Evolutionary conservation across 2,329 filamentous ascomycete genomes (phyloP).

Genomic region (Scedosporium aurantiacum): DNA sequence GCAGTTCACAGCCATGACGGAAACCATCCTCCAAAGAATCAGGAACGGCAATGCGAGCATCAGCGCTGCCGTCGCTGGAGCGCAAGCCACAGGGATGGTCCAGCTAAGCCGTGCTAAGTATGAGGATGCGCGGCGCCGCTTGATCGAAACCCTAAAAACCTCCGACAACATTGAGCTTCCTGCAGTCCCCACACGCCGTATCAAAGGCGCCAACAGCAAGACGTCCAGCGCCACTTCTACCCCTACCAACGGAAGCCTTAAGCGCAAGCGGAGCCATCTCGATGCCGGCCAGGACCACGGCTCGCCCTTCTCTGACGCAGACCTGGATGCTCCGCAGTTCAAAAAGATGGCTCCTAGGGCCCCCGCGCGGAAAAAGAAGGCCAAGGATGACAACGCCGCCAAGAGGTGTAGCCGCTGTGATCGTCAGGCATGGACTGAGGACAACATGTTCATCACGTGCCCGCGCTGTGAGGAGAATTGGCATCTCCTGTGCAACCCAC

Average conservation of each 20-base stretch:
- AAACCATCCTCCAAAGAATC: conserved; percentile 18
- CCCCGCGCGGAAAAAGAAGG: conserved; percentile 9
- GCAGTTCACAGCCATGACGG: conserved; percentile 19
- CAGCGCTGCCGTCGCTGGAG: background rate
- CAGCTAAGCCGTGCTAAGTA: conserved; percentile 2
- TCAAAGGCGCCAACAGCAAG: background rate
- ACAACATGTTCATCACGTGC: conserved; percentile 15
- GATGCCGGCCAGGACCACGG: background rate
- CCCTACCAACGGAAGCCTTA: background rate
- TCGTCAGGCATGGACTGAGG: conserved; percentile 10
- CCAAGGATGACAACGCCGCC: conserved; percentile 7
- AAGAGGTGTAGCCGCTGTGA: conserved; percentile 14
- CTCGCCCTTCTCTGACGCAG: background rate
- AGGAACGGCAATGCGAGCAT: conserved; percentile 9
- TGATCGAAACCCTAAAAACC: conserved; percentile 8
- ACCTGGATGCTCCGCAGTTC: background rate
- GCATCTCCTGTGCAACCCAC: conserved; percentile 16
- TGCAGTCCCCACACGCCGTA: background rate
- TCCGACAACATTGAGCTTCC: conserved; percentile 2
- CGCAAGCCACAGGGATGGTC: background rate
- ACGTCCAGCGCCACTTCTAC: background rate
- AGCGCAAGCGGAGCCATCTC: conserved; percentile 4
- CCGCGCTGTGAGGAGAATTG: conserved; percentile 13
- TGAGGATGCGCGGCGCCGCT: conserved; percentile 8
- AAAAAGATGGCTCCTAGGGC: conserved; percentile 6